A percentile compares a stretch with the other conserved stretches of the same genome.
Evolutionary conservation across 1,284 basidiomycete genomes (phyloP).

Genomic region (Naganishia liquefaciens): DNA sequence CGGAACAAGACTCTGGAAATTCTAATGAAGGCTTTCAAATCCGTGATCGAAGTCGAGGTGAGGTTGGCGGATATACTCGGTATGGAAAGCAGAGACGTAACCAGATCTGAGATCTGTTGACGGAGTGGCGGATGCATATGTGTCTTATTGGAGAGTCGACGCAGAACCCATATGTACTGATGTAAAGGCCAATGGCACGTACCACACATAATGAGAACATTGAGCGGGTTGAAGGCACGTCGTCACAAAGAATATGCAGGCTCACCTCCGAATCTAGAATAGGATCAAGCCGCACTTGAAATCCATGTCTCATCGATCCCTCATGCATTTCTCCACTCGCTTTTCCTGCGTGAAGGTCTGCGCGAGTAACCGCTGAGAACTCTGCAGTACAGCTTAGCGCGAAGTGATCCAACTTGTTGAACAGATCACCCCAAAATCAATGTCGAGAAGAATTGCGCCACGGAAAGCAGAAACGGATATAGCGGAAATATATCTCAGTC

Average conservation of each 20-base stretch:
- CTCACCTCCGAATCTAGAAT: conserved; percentile 15
- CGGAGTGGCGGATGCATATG: conserved; percentile 35
- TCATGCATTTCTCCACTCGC: neutral
- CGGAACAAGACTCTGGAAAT: conserved; percentile 33
- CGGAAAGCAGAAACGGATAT: no score
- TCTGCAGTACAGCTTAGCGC: conserved; percentile 17
- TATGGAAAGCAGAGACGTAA: conserved; percentile 16
- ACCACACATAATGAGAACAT: neutral
- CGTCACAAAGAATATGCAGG: neutral
- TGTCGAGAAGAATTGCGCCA: neutral
- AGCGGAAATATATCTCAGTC: neutral
- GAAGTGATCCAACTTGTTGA: neutral
- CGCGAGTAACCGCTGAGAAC: no score
- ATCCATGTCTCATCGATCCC: neutral
- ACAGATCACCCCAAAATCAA: neutral
- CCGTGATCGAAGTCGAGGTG: conserved; percentile 23
- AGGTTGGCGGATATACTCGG: conserved; percentile 19
- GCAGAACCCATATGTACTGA: conserved; percentile 30
- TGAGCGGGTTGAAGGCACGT: neutral
- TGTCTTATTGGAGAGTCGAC: conserved; percentile 32
- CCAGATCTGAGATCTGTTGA: conserved; percentile 33
- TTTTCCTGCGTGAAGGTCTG: neutral
- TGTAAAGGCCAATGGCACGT: neutral
- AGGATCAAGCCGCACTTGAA: neutral
- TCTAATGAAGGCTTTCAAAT: conserved; percentile 32